These are phyloP conservation scores for Blastocystis sp. DNA, from an alignment of 352 stramenopile genomes.

Conservation along the genomic window DNA sequence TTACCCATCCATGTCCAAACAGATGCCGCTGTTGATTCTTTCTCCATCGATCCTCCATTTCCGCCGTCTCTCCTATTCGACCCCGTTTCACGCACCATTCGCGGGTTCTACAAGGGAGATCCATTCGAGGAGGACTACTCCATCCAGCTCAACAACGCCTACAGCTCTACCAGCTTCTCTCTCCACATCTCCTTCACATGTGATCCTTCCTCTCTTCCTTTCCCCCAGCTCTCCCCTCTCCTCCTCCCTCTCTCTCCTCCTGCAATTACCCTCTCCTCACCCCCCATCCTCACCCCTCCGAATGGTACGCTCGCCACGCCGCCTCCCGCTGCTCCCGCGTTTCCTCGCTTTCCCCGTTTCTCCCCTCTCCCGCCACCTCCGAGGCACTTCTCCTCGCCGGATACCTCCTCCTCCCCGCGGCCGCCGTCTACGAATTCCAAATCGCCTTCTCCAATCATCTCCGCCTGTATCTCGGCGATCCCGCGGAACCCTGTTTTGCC, in stretches of 20 bases:
- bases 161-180: neutral
- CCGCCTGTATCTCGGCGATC: neutral
- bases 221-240: neutral
- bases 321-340: neutral
- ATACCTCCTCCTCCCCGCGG: neutral
- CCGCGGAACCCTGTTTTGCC: neutral
- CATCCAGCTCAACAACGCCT: neutral
- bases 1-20: conserved; percentile 1
- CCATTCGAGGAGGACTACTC: neutral
- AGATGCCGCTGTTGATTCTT: neutral
- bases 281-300: neutral
- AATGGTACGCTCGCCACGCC: neutral
- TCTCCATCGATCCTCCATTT: neutral
- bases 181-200: neutral
- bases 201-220: neutral
- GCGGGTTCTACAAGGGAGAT: neutral
- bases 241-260: neutral
- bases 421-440: neutral
- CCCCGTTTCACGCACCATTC: neutral
- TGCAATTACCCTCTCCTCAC: neutral
- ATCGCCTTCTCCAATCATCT: neutral
- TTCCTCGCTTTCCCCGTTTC: neutral
- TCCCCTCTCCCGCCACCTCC: neutral
- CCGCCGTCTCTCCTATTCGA: neutral
- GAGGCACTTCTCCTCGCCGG: neutral